These are phyloP conservation scores for Vigna unguiculata DNA, from an alignment of 306 rosid species.

Conservation along the genomic window DNA sequence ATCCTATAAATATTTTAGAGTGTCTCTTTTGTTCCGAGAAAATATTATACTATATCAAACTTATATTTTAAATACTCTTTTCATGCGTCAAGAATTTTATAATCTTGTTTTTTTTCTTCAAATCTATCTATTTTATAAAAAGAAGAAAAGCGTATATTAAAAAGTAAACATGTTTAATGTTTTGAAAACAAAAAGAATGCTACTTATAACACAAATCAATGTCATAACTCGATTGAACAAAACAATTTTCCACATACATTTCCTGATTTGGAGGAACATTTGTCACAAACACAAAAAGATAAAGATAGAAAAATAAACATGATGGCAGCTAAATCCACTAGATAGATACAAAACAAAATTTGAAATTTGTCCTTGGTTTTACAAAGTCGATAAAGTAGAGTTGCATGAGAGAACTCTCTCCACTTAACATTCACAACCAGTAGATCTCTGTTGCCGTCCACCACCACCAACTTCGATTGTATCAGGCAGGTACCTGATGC, in stretches of 20 bases:
- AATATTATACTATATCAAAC: no score
- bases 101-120: no score
- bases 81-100: no score
- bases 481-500: conserved; percentile 85
- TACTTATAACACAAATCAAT: neutral
- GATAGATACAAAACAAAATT: conserved; percentile 51
- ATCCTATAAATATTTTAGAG: no score
- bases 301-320: conserved; percentile 33
- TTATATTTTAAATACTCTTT: no score
- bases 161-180: no score
- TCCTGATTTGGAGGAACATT: conserved; percentile 5
- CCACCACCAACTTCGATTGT: conserved; percentile 83
- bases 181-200: no score
- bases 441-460: conserved; percentile 87
- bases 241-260: conserved; percentile 34
- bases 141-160: no score
- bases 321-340: conserved; percentile 41
- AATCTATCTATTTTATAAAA: no score
- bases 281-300: conserved; percentile 36
- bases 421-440: conserved; percentile 88
- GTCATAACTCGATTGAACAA: conserved; percentile 30
- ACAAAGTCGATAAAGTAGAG: conserved; percentile 36
- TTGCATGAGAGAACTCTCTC: conserved; percentile 20
- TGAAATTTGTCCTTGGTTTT: conserved; percentile 40
- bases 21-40: no score